Evolutionary conservation across 2,329 filamentous ascomycete genomes (phyloP), one percentile per base, ranked within the genome.

Genomic region (Macrophomina tecta): DNA sequence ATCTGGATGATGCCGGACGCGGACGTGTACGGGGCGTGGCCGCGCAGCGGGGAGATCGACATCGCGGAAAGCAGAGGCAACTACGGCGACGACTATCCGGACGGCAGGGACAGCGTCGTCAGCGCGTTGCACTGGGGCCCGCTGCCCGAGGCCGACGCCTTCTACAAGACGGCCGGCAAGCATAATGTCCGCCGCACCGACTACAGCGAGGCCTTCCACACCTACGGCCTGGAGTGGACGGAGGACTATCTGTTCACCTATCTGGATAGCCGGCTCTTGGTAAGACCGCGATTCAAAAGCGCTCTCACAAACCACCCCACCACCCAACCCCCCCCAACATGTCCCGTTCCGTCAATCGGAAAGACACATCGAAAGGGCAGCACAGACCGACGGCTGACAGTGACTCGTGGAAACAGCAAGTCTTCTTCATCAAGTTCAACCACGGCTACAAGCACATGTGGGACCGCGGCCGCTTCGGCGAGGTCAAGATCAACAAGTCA

Each of bases 181-280:
- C 62, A 56, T 38, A 65, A 45, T 32, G 9, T 67, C 46, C 65
- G 42, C 32, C 64, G 56, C 12, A 66, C 53, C 2, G 64, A 66
- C 64, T 83, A 80, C 69, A 75, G 79, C 4, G 71, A 79, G 11
- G 70, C 69, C 2, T 86, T 82, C 70, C 82, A 86, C 73, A 86
- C 82, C 1, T 87, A 80, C 69, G 85, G 84, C 6, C 70, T 86
- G n/a, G 83, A 86, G 69, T 87, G 84, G 84, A 80, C 77, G 1
- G 77, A 82, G 63, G 79, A 82, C 53, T 85, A 86, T 74, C 76
- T 87, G 23, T 86, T 83, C 75, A 85, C 83, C 30, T 87, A 83
- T 72, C 74, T 86, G 38, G 82, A 86, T 72, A 79, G 76, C 70
- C 77, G 79, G 16, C 73, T 82, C 2, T 68, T 70, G 49, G 63